A percentile compares a stretch with the other conserved stretches of the same genome.
These are phyloP conservation scores for Apocynum venetum DNA, from an alignment of 257 asterid genomes.

Conservation along the genomic window DNA sequence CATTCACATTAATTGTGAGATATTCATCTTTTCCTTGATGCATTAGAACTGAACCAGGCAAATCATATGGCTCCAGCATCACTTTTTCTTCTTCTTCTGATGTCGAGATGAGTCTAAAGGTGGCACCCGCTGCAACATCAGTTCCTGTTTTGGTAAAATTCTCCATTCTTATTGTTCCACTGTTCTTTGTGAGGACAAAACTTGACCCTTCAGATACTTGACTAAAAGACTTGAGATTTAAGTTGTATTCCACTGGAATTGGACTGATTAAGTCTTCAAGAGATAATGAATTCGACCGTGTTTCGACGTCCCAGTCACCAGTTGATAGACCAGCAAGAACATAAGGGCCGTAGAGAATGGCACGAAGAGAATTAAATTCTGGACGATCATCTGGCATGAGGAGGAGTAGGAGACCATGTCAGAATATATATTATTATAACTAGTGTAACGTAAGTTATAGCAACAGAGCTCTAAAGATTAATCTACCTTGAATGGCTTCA, in stretches of 20 bases:
- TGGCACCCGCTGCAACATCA: conserved; percentile 41
- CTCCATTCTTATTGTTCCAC: conserved; percentile 41
- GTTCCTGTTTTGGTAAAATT: conserved; percentile 51
- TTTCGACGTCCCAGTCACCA: conserved; percentile 69
- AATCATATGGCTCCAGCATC: conserved; percentile 60
- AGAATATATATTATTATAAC: not conserved
- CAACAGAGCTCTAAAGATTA: too few relatives aligned
- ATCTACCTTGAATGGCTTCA: conserved; percentile 64
- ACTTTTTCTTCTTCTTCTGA: conserved; percentile 3
- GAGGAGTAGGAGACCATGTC: conserved; percentile 1
- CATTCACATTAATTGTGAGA: conserved; percentile 27
- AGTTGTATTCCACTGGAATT: conserved; percentile 42
- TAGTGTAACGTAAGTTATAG: too few relatives aligned
- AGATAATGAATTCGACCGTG: conserved; percentile 29
- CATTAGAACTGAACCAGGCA: conserved; percentile 52
- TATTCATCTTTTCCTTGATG: conserved; percentile 36
- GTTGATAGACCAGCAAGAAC: conserved; percentile 69
- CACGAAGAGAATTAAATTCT: conserved; percentile 58
- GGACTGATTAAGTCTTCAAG: conserved; percentile 54
- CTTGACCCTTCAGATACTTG: conserved; percentile 39
- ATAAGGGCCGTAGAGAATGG: conserved; percentile 85
- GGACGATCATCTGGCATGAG: conserved; percentile 55
- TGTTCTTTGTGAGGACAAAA: conserved; percentile 37
- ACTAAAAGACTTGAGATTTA: conserved; percentile 50
- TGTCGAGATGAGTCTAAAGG: conserved; percentile 44